A percentile compares a stretch with the other conserved stretches of the same genome.
phyloP scores from a whole-genome alignment of 2,329 filamentous ascomycete species.

The Didymella glomerata region DNA sequence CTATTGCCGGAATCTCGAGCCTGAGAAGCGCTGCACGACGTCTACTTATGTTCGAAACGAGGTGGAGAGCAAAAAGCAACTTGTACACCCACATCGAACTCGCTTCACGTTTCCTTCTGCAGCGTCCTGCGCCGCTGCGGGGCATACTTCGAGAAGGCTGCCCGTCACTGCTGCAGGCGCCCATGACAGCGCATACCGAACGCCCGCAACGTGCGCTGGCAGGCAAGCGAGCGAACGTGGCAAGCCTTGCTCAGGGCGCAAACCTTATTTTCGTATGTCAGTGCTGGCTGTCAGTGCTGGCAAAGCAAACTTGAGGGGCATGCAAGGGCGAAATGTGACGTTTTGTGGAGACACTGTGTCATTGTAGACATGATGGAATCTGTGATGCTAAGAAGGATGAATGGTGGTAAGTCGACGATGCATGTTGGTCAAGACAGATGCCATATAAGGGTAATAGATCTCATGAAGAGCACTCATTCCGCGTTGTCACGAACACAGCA shows the following conservation, averaged over 20 bases:
- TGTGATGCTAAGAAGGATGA: not conserved
- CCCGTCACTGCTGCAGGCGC: constrained; percentile 11
- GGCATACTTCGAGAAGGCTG: constrained; percentile 17
- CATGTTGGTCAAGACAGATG: not conserved
- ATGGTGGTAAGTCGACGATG: not conserved
- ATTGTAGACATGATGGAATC: not conserved
- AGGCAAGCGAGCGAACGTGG: constrained; percentile 23
- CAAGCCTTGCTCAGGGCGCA: constrained; percentile 15
- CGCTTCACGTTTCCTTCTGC: constrained; percentile 3
- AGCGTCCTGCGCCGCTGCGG: constrained; percentile 9
- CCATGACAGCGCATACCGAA: constrained; percentile 17
- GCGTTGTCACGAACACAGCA: not conserved
- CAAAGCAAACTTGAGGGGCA: constrained; percentile 18
- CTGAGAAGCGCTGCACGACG: not conserved
- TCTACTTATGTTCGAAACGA: not conserved
- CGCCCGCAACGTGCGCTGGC: constrained; percentile 24
- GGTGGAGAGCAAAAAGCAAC: constrained; percentile 1
- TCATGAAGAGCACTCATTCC: not conserved
- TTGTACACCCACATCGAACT: constrained; percentile 9
- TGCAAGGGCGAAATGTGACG: constrained; percentile 1
- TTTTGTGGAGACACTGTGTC: constrained; percentile 7
- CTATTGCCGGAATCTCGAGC: not conserved
- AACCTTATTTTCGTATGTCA: constrained; percentile 17
- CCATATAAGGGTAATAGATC: not conserved
- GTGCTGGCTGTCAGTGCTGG: constrained; percentile 11